Conservation (phyloP, 176 grass and related monocot genomes). For the Canna indica region DNA sequence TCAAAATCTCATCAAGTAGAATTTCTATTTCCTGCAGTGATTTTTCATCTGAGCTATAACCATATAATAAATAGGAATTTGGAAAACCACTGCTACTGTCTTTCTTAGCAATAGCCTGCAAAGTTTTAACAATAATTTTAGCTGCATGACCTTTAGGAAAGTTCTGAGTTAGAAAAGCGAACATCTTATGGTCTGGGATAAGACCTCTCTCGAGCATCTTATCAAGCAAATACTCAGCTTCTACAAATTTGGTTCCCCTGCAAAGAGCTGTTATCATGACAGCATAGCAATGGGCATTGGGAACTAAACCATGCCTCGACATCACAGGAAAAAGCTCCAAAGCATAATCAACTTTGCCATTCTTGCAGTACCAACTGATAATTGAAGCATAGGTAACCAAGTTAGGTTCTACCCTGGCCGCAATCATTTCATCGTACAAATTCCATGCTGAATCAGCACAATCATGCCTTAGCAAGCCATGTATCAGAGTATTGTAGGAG, state of each 20-base stretch:
- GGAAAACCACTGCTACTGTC: not conserved
- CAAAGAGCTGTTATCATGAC: constrained; percentile 8
- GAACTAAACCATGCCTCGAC: not conserved
- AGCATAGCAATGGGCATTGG: constrained; percentile 10
- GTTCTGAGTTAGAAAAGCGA: constrained; percentile 8
- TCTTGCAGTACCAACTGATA: constrained; percentile 25
- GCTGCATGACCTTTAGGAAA: not conserved
- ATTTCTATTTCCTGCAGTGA: constrained; percentile 18
- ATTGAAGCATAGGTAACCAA: constrained; percentile 13
- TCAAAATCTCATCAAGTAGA: constrained; percentile 25
- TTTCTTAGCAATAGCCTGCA: constrained; percentile 15
- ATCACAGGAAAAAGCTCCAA: constrained; percentile 4
- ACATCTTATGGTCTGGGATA: constrained; percentile 13
- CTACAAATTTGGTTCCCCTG: constrained; percentile 9
- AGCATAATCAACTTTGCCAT: constrained; percentile 15
- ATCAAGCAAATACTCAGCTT: constrained; percentile 19
- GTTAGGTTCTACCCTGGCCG: constrained; percentile 3
- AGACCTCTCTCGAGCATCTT: constrained; percentile 13
- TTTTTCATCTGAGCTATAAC: constrained; percentile 17
- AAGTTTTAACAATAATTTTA: constrained; percentile 10
- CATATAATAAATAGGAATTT: not conserved
- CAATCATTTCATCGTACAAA: constrained; percentile 14
- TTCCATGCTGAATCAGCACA: constrained; percentile 11
- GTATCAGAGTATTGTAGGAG: constrained; percentile 22
- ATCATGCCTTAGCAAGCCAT: constrained; percentile 6